phyloP scores from a whole-genome alignment of 1,284 basidiomycete species.

The Cryptococcus sp. region DNA sequence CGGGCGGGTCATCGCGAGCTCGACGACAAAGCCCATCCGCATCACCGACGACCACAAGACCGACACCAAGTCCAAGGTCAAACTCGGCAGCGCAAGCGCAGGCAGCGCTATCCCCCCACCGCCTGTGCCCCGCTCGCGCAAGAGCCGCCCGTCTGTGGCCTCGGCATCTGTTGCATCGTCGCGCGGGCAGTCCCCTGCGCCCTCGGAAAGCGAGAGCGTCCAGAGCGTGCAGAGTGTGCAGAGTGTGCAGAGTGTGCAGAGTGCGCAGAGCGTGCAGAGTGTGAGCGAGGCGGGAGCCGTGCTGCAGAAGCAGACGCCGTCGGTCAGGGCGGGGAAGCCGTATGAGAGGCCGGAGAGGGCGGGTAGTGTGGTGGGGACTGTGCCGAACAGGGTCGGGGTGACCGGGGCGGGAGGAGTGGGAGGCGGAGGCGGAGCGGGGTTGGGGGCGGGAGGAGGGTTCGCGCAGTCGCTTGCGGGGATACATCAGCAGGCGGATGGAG shows the following conservation, averaged over 20 bases:
- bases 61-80: constrained; percentile 49
- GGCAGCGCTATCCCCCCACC: constrained; percentile 15
- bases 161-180: constrained; percentile 28
- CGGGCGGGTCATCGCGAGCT: constrained; percentile 77
- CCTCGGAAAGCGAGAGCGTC: constrained; percentile 43
- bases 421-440: no score
- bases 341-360: constrained; percentile 37
- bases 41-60: constrained; percentile 99
- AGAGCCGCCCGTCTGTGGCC: constrained; percentile 20
- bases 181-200: constrained; percentile 36
- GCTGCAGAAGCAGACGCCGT: constrained; percentile 41
- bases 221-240: constrained; percentile 38
- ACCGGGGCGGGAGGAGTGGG: no score
- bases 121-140: constrained; percentile 30
- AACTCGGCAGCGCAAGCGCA: constrained; percentile 15
- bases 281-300: constrained; percentile 42
- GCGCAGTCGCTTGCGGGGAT: not conserved
- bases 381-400: no score
- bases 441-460: no score
- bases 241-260: constrained; percentile 39
- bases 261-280: constrained; percentile 29
- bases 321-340: constrained; percentile 37
- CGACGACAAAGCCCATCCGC: constrained; percentile 88
- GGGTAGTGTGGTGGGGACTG: no score
- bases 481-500: not conserved